These are phyloP conservation scores for Plasmopara viticola DNA, from an alignment of 352 stramenopile species.

Conservation along the genomic window DNA sequence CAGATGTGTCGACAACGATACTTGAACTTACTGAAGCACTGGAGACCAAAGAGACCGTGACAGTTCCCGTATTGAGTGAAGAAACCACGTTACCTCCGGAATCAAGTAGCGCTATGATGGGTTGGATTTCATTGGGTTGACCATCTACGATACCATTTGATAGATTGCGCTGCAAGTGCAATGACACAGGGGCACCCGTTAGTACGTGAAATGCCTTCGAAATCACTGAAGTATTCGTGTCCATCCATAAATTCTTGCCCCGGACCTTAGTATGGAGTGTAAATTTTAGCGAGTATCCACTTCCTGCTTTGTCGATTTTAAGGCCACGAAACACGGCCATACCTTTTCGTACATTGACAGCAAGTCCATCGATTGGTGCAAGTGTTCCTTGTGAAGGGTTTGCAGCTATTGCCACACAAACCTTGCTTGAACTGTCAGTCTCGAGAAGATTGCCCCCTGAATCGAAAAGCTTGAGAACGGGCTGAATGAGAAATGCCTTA, in stretches of 20 bases:
- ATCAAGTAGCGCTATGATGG: conserved; percentile 55
- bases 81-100: conserved; percentile 61
- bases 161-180: conserved; percentile 44
- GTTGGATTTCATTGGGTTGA: conserved; percentile 66
- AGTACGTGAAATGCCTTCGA: conserved; percentile 56
- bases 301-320: conserved; percentile 66
- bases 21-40: conserved; percentile 53
- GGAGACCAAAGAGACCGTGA: conserved; percentile 50
- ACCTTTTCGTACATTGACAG: conserved; percentile 36
- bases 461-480: conserved; percentile 73
- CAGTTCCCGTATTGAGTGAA: conserved; percentile 33
- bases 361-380: conserved; percentile 33
- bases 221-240: conserved; percentile 47
- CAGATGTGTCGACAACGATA: conserved; percentile 60
- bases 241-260: conserved; percentile 31
- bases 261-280: conserved; percentile 47
- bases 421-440: conserved; percentile 55
- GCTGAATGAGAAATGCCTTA: conserved; percentile 67
- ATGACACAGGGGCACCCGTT: conserved; percentile 36
- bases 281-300: conserved; percentile 70
- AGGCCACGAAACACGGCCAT: conserved; percentile 66
- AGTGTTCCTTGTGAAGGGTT: conserved; percentile 63
- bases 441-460: conserved; percentile 59
- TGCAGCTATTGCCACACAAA: conserved; percentile 59
- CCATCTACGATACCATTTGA: conserved; percentile 70